Conservation (phyloP, 768 basidiomycete genomes). For the Nidularia sp. region DNA sequence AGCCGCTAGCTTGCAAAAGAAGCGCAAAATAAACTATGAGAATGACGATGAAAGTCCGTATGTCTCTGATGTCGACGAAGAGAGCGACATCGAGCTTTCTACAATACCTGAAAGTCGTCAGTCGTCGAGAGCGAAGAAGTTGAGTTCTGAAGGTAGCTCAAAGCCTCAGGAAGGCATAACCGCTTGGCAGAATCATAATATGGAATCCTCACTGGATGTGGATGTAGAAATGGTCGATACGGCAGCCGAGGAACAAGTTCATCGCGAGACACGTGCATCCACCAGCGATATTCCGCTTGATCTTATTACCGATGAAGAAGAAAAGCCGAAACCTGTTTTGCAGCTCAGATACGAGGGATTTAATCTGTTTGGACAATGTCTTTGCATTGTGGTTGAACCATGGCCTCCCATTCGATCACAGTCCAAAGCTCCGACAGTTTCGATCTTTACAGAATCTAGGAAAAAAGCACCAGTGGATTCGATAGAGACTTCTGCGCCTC, state of each 20-base stretch:
- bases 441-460: neutral
- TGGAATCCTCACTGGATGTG: no score
- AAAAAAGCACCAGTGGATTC: neutral
- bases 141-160: no score
- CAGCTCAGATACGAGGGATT: constrained; percentile 70
- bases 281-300: no score
- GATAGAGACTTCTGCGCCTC: constrained; percentile 1
- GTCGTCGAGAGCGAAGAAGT: no score
- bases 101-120: neutral
- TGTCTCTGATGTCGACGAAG: neutral
- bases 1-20: neutral
- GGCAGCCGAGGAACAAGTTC: no score
- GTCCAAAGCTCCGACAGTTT: constrained; percentile 12
- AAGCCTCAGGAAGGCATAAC: no score
- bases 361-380: constrained; percentile 63
- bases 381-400: constrained; percentile 83
- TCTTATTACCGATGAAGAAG: constrained; percentile 48
- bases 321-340: constrained; percentile 71
- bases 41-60: neutral
- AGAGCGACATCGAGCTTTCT: constrained; percentile 6
- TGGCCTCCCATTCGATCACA: constrained; percentile 53
- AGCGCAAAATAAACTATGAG: neutral
- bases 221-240: no score
- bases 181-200: no score
- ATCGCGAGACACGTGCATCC: no score